These are phyloP conservation scores for Colletotrichum camelliae DNA, from an alignment of 2,329 filamentous ascomycete genomes.

Conservation along the genomic window DNA sequence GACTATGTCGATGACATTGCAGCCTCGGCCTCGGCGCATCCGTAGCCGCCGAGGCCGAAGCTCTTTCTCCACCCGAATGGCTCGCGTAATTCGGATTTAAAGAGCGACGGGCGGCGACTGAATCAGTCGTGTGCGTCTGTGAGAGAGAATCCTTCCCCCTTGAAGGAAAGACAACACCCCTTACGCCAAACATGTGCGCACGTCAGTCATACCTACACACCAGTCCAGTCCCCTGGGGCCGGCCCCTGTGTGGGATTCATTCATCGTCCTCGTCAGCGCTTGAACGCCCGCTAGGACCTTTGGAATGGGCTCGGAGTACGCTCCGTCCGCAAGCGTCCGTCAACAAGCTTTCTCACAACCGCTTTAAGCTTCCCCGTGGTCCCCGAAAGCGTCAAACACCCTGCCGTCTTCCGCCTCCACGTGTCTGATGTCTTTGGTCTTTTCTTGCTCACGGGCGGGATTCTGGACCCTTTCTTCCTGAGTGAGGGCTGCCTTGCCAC, in stretches of 20 bases:
- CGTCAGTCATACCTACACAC: not conserved
- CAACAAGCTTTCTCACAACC: not conserved
- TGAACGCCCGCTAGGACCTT: not conserved
- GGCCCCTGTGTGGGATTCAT: not conserved
- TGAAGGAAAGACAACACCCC: not conserved
- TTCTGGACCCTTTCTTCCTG: not conserved
- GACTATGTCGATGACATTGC: not conserved
- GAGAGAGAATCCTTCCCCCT: not conserved
- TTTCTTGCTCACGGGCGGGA: not conserved
- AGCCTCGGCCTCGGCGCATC: not conserved
- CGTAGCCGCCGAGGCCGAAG: not conserved
- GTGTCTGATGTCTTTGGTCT: not conserved
- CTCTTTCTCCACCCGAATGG: not conserved
- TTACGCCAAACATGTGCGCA: not conserved
- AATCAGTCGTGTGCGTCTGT: not conserved
- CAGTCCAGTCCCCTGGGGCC: not conserved
- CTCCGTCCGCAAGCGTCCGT: not conserved
- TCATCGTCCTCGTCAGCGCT: not conserved
- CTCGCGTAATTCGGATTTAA: not conserved
- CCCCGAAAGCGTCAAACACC: not conserved
- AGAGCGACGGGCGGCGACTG: not conserved
- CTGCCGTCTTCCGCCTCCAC: not conserved
- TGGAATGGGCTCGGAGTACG: not conserved
- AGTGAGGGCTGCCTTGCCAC: not conserved
- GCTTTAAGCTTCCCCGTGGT: not conserved